Evolutionary conservation across 345 rosid genomes (phyloP), one percentile per base, ranked within the genome.

Genomic region (Pistacia vera): DNA sequence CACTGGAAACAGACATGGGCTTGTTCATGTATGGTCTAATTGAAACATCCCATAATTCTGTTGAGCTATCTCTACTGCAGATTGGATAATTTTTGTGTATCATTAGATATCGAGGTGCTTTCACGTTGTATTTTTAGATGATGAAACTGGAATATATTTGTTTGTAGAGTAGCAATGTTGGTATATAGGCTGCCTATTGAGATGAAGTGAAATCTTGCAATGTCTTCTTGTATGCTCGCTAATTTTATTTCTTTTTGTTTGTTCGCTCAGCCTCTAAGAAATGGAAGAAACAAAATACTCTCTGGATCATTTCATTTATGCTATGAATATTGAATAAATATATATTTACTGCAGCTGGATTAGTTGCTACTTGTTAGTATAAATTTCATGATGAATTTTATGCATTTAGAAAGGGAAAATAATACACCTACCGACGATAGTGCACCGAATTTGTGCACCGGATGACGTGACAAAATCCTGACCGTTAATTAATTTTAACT

Each of bases 1-100:
- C 82, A 93, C 95, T 0, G 98, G 98, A 35, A 93, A 95, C 76
- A 84, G 89, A 71, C 88, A 85, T 41, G 98, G 98, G 51, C 85
- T 91, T 52, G 87, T 95, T 77, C 98, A 95, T 63, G 97, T 93
- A 5, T 95, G 98, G 97, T 95, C 97, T 22, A 95, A 93, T 78
- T 93, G 87, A 90, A 90, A 72, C 62, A 68, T 62, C 71, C 17
- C 11, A 54, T 33, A 33, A n/a, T 46, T 61, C 6, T 17, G 25
- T 6, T 20, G 73, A 41, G 72, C 36, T 44, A 58, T 49, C 33
- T 64, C 64, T 16, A 44, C 9, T 30, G 49, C 81, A 66, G 14
- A 28, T 68, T 11, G 74, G 52, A 38, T 55, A 54, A 20, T 38
- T 63, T 36, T 17, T 62, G 63, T 63, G 82, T 70, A 48, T 48